phyloP scores from a whole-genome alignment of 192 early-diverging fungal species.

The Dimargaris verticillata region DNA sequence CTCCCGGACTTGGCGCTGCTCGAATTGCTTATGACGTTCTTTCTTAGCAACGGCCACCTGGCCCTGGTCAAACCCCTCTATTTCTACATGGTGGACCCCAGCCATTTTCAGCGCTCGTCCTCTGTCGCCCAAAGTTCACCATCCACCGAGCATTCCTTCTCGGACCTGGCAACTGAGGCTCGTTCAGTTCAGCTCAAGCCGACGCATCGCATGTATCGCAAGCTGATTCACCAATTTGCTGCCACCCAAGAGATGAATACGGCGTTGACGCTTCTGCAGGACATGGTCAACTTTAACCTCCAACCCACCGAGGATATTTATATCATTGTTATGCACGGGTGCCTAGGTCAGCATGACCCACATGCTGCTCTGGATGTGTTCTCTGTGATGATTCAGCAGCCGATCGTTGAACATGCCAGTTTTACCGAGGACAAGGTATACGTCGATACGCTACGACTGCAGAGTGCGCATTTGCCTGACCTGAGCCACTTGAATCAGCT shows the following conservation, averaged over 20 bases:
- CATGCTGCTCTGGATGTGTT: background rate
- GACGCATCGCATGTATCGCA: background rate
- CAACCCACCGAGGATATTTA: constrained; percentile 7
- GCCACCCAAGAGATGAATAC: background rate
- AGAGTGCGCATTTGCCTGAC: background rate
- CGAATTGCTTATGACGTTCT: background rate
- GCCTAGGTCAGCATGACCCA: background rate
- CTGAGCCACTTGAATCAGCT: background rate
- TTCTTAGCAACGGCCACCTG: constrained; percentile 1
- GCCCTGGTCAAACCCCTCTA: background rate
- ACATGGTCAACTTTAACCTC: constrained; percentile 6
- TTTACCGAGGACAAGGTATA: background rate
- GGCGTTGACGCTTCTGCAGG: background rate
- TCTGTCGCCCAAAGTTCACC: too few species aligned
- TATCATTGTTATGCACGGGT: constrained; percentile 7
- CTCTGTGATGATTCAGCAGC: background rate
- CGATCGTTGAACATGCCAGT: background rate
- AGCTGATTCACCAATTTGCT: constrained; percentile 8
- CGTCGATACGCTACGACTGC: background rate
- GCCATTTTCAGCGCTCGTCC: background rate
- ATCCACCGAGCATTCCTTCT: background rate
- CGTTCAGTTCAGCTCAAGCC: background rate
- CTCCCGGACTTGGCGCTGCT: background rate
- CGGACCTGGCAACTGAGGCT: background rate
- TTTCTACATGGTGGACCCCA: background rate